These are phyloP conservation scores for Arachis monticola DNA, from an alignment of 331 rosid genomes.

Conservation along the genomic window DNA sequence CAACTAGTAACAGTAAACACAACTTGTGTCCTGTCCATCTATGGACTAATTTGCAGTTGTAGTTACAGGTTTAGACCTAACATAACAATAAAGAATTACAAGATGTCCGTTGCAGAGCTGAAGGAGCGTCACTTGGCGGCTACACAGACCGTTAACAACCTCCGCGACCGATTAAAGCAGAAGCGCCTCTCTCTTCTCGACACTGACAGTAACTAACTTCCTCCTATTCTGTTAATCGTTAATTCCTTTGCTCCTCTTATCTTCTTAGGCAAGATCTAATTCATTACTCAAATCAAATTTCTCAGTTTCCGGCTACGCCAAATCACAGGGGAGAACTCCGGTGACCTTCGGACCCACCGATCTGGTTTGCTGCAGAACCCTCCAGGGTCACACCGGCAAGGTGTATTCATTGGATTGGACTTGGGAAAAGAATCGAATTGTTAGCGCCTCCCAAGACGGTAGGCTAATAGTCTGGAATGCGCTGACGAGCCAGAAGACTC, in stretches of 20 bases:
- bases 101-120: slow-evolving; percentile 89
- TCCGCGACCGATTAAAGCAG: slow-evolving; percentile 75
- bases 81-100: neutral
- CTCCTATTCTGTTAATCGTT: neutral
- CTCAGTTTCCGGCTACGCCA: slow-evolving; percentile 71
- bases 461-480: slow-evolving; percentile 96
- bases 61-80: slow-evolving; percentile 7
- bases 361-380: slow-evolving; percentile 91
- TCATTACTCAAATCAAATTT: neutral
- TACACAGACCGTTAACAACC: slow-evolving; percentile 77
- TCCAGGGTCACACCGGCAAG: slow-evolving; percentile 92
- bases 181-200: slow-evolving; percentile 83
- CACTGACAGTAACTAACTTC: slow-evolving; percentile 63
- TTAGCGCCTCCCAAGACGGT: slow-evolving; percentile 98
- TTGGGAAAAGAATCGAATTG: slow-evolving; percentile 82
- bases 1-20: too few species aligned
- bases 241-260: neutral
- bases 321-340: slow-evolving; percentile 71
- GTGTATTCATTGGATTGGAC: slow-evolving; percentile 98
- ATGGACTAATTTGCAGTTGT: too few species aligned
- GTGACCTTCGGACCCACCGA: slow-evolving; percentile 90
- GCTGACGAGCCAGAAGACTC: slow-evolving; percentile 97
- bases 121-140: slow-evolving; percentile 89
- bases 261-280: slow-evolving; percentile 42
- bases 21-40: too few species aligned